A percentile compares a stretch with the other conserved stretches of the same genome.
These are phyloP conservation scores for Dorcoceras hygrometricum DNA, from an alignment of 257 asterid genomes.

Conservation along the genomic window DNA sequence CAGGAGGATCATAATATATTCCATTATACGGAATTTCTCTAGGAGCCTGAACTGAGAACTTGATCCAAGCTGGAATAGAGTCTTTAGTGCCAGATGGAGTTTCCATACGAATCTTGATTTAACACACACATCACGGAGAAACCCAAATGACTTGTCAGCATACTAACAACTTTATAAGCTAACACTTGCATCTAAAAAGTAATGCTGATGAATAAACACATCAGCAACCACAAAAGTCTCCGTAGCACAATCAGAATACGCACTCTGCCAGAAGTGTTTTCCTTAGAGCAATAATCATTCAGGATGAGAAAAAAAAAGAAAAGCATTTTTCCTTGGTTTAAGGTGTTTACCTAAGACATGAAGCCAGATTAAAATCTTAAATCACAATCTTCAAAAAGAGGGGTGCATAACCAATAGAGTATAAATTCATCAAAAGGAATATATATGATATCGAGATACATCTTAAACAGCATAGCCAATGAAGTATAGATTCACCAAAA, in stretches of 20 bases:
- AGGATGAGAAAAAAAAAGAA: too few relatives aligned
- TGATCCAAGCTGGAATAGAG: conserved; percentile 99
- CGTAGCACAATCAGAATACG: not conserved
- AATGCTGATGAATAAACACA: not conserved
- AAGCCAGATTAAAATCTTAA: too few relatives aligned
- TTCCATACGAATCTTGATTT: conserved; percentile 90
- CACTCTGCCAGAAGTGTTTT: too few relatives aligned
- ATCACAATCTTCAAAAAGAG: too few relatives aligned
- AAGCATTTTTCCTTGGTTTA: too few relatives aligned
- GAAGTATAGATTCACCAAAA: not conserved
- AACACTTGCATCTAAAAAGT: not conserved
- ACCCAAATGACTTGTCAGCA: not conserved
- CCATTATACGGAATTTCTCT: conserved; percentile 95
- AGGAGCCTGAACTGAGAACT: conserved; percentile 91
- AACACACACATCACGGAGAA: conserved; percentile 11
- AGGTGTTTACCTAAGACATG: too few relatives aligned
- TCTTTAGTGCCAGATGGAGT: conserved; percentile 94
- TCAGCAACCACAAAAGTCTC: not conserved
- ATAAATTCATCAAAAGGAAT: not conserved
- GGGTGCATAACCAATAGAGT: too few relatives aligned
- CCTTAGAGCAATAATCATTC: not conserved
- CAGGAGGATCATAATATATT: conserved; percentile 94
- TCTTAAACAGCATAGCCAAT: not conserved
- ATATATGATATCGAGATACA: not conserved
- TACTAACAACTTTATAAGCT: not conserved